Evolutionary conservation across 2,329 filamentous ascomycete genomes (phyloP).

Genomic region (Beauveria asiatica): DNA sequence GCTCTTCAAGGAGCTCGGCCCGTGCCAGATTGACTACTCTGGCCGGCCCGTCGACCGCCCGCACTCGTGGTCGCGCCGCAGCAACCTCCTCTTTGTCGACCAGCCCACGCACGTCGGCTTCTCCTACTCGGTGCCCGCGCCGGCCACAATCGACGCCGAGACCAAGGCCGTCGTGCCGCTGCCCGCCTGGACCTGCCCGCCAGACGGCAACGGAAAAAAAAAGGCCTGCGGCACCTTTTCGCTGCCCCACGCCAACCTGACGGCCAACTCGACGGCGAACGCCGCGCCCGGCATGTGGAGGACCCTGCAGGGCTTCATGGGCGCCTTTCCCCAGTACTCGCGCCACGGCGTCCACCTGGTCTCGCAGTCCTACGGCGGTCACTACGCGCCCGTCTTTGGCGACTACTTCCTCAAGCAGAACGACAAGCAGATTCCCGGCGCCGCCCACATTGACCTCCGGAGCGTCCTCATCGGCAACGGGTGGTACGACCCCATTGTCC

Average conservation of each 20-base stretch:
- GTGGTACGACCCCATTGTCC: constrained; percentile 41
- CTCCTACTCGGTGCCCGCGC: constrained; percentile 52
- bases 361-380: constrained; percentile 60
- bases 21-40: constrained; percentile 37
- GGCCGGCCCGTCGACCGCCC: constrained; percentile 45
- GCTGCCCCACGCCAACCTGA: constrained; percentile 6
- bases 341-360: constrained; percentile 54
- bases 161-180: not conserved
- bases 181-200: constrained; percentile 20
- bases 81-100: constrained; percentile 46
- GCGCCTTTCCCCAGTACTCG: constrained; percentile 46
- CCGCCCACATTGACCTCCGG: constrained; percentile 38
- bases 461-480: constrained; percentile 60
- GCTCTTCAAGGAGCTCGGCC: constrained; percentile 13
- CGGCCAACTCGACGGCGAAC: constrained; percentile 2
- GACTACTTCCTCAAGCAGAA: constrained; percentile 54
- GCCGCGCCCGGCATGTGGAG: constrained; percentile 54
- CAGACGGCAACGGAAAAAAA: constrained; percentile 19
- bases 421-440: constrained; percentile 30
- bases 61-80: constrained; percentile 54
- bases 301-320: constrained; percentile 52
- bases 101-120: constrained; percentile 60
- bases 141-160: constrained; percentile 19
- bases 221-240: constrained; percentile 25
- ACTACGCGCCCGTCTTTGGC: constrained; percentile 60